Evolutionary conservation across 495 filamentous ascomycete species (phyloP).

Genomic region (Trypethelium eluteriae): DNA sequence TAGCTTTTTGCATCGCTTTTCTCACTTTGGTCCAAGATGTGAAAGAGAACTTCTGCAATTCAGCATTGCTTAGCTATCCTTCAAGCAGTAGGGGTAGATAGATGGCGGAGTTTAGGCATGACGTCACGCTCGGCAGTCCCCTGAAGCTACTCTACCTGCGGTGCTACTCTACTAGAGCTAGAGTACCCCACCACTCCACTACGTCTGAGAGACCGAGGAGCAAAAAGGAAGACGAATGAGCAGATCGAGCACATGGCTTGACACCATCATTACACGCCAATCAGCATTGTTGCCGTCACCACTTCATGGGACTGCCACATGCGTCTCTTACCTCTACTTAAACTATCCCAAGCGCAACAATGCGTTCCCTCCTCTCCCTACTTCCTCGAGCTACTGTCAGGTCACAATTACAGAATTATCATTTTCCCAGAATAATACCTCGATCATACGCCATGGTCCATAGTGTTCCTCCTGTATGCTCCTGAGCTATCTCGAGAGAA

Average conservation of each 20-base stretch:
- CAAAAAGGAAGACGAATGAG: background rate
- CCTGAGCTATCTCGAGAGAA: background rate
- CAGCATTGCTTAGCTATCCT: too few species aligned
- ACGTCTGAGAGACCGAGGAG: background rate
- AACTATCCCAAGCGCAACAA: conserved; percentile 11
- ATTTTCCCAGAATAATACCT: conserved; percentile 26
- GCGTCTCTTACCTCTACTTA: background rate
- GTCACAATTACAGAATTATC: conserved; percentile 28
- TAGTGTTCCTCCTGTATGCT: conserved; percentile 29
- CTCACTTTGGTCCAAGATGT: too few species aligned
- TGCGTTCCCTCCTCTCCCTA: conserved; percentile 23
- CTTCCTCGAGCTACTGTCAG: conserved; percentile 21
- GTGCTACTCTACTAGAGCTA: too few species aligned
- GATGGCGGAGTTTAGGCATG: background rate
- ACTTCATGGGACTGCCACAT: background rate
- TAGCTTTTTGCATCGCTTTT: too few species aligned
- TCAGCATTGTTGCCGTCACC: background rate
- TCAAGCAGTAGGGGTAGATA: too few species aligned
- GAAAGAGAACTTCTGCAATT: too few species aligned
- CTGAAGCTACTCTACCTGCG: too few species aligned
- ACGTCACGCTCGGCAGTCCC: background rate
- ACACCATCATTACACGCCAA: background rate
- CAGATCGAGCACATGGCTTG: background rate
- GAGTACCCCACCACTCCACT: background rate
- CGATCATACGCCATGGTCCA: conserved; percentile 32